Evolutionary conservation across 106 monocot genomes (phyloP), one percentile per base, ranked within the genome.

Genomic region (Xerophyta viscosa): DNA sequence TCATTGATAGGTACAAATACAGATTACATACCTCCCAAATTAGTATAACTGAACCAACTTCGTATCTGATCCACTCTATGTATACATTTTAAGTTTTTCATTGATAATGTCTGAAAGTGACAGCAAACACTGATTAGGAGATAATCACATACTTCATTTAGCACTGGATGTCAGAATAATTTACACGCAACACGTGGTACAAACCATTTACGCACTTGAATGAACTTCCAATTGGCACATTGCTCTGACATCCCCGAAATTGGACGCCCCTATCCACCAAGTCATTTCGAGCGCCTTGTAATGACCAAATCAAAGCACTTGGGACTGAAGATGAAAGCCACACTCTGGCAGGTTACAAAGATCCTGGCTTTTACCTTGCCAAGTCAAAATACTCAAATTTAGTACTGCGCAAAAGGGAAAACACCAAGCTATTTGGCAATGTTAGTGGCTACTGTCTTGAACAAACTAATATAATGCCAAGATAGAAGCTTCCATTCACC

Each of bases 31-130:
- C n/a, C n/a, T n/a, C n/a, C 93, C 93, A 94, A 62, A 94, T 88
- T 53, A 80, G 75, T 42, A 94, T 23, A 18, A 94, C 54, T 84
- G 88, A 73, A 94, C 93, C 88, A 94, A 83, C 72, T 78, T 94
- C 31, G 59, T 49, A n/a, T 75, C 84, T 0, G 75, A 52, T n/a
- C 60, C 56, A 67, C 71, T 61, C 63, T 94, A 81, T 9, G 84
- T 70, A 41, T 84, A 81, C 46, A 78, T 73, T 70, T 81, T 94
- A 61, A 52, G 51, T 58, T 68, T 84, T 69, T n/a, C n/a, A n/a
- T n/a, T n/a, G n/a, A n/a, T n/a, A n/a, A n/a, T n/a, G n/a, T n/a
- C n/a, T n/a, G n/a, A n/a, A n/a, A n/a, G n/a, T n/a, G n/a, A n/a
- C n/a, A n/a, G n/a, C n/a, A n/a, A n/a, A n/a, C n/a, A n/a, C n/a